Base-by-base conservation (phyloP, 2,329 filamentous ascomycete species). In the Zymoseptoria tritici region DNA sequence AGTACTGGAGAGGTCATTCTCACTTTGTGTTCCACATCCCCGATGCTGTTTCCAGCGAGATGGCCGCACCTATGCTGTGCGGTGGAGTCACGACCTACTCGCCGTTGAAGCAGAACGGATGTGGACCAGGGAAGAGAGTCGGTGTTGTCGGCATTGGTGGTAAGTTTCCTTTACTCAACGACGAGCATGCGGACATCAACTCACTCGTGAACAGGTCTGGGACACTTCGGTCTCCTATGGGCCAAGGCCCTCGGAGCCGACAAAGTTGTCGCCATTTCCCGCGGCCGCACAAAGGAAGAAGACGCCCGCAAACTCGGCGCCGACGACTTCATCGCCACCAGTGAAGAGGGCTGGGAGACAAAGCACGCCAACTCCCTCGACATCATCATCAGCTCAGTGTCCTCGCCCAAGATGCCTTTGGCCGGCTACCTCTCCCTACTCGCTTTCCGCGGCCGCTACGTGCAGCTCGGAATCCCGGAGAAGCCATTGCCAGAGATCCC, bases 91-190 rank as follows among this genome's bases (percentile, higher is more conserved):
- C 90, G 0, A 81, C 86, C 0, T 94, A 83, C 70, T 81, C 82
- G 4, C 89, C 90, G 0, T 74, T 93, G 16, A 81, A 81, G 56
- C 80, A 85, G 24, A 84, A 88, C 36, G 84, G 83, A 1, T 80
- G 83, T 31, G 89, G 89, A 0, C 85, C 86, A 0, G 89, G 88
- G 4, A 89, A 88, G 73, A 79, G 75, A 2, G 86, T 92, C 0
- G 89, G 85, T 0, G 82, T 93, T 56, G 78, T 90, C 11, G 88
- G 89, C 4, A 78, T 91, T 13, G 89, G 89, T 11, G 88, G 89
- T 0, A 74, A 91, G 31, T 36, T 11, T 36, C 21, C 3, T 0
- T 36, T 9, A 13, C 31, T 36, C 31, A 36, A 11, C 9, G 88
- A 49, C 7, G 13, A 9, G 9, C 31, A 13, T 13, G 9, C 31